These are phyloP conservation scores for Sanghuangporus baumii DNA, from an alignment of 1,284 basidiomycete species.

Conservation along the genomic window DNA sequence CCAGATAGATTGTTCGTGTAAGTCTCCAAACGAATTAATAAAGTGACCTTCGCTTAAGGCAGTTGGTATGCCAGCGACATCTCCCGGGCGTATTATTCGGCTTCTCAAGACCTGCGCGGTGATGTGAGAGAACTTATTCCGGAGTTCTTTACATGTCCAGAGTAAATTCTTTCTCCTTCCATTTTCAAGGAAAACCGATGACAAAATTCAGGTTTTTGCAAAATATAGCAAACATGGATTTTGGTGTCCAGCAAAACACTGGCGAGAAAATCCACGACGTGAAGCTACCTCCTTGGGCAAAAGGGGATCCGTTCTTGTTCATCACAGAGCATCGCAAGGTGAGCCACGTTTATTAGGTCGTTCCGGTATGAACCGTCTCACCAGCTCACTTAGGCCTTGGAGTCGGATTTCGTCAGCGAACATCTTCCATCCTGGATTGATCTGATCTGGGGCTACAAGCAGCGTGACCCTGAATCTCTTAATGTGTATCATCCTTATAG, in stretches of 20 bases:
- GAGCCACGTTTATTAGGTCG: slow-evolving; percentile 11
- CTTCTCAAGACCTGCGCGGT: slow-evolving; percentile 81
- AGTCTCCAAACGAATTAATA: slow-evolving; percentile 17
- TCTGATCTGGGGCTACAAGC: slow-evolving; percentile 84
- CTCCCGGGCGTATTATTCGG: slow-evolving; percentile 77
- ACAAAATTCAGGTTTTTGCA: slow-evolving; percentile 54
- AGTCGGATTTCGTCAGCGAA: slow-evolving; percentile 85
- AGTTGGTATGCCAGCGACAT: slow-evolving; percentile 48
- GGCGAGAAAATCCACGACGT: slow-evolving; percentile 87
- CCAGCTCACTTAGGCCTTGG: slow-evolving; percentile 64
- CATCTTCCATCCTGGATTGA: slow-evolving; percentile 91
- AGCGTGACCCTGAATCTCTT: slow-evolving; percentile 71
- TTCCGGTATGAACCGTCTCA: not conserved
- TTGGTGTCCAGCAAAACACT: slow-evolving; percentile 77
- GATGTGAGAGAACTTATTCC: slow-evolving; percentile 95
- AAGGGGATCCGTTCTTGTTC: slow-evolving; percentile 80
- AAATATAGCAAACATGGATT: slow-evolving; percentile 71
- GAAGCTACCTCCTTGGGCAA: slow-evolving; percentile 88
- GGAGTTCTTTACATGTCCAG: slow-evolving; percentile 81
- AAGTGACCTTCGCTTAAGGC: not conserved
- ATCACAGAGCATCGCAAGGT: slow-evolving; percentile 78
- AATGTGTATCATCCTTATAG: slow-evolving; percentile 95
- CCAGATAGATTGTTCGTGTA: slow-evolving; percentile 88
- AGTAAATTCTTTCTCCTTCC: slow-evolving; percentile 35
- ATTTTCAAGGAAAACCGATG: not conserved